These are phyloP conservation scores for Diutina neorugosa DNA, from an alignment of 1,139 yeast species.

Conservation along the genomic window DNA sequence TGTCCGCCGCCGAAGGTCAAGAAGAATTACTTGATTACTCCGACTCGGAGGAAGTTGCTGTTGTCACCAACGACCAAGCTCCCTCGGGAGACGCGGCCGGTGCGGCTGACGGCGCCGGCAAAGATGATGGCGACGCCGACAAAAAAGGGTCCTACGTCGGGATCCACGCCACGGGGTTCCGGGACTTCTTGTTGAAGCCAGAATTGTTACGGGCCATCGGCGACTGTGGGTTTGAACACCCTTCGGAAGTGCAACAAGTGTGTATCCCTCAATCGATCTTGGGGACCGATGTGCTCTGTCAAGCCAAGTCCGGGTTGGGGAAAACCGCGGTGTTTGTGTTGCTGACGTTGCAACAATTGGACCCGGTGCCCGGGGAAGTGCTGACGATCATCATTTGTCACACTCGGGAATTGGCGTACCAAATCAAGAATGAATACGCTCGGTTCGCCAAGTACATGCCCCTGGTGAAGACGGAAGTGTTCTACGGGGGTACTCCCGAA, in stretches of 20 bases:
- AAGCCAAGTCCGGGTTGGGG: constrained; percentile 99
- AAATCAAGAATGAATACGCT: constrained; percentile 93
- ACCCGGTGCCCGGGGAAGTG: constrained; percentile 95
- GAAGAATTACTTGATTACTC: constrained; percentile 98
- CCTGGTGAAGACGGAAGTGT: constrained; percentile 91
- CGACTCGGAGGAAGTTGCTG: constrained; percentile 91
- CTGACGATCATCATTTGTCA: constrained; percentile 92
- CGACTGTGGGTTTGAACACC: constrained; percentile 99
- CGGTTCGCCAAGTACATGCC: constrained; percentile 98
- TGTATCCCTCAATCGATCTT: constrained; percentile 97
- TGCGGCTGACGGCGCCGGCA: constrained; percentile 26
- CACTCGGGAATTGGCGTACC: constrained; percentile 97
- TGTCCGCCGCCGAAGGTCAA: constrained; percentile 85
- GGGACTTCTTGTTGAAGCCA: constrained; percentile 92
- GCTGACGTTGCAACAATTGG: constrained; percentile 92
- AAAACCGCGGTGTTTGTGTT: constrained; percentile 96
- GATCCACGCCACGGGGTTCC: constrained; percentile 96
- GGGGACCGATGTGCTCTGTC: constrained; percentile 96
- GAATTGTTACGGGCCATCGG: constrained; percentile 95
- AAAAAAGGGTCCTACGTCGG: constrained; percentile 98
- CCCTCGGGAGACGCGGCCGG: constrained; percentile 45
- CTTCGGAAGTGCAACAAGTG: constrained; percentile 98
- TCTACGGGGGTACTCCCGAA: constrained; percentile 92
- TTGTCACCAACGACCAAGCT: constrained; percentile 21
- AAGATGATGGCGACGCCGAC: constrained; percentile 33